A percentile compares a stretch with the other conserved stretches of the same genome.
Conservation (phyloP, 495 filamentous ascomycete species). For the Daldinia bambusicola region DNA sequence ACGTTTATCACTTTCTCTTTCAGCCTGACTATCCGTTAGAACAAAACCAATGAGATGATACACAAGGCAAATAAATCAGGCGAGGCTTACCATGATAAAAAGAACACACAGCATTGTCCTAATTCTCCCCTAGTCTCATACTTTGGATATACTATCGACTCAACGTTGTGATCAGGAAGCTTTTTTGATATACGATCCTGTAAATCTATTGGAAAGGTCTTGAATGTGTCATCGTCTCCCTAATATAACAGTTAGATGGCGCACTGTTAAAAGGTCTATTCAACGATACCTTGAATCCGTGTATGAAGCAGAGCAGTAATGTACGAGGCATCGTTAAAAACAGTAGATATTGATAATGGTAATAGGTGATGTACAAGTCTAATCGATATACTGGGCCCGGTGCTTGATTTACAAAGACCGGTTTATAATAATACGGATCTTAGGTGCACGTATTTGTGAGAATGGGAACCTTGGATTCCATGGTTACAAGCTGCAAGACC, state of each 20-base stretch:
- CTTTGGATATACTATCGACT: conserved; percentile 81
- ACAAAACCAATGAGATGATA: neutral
- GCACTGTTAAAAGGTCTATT: neutral
- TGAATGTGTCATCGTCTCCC: conserved; percentile 91
- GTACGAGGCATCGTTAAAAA: conserved; percentile 73
- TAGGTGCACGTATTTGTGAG: too few species aligned
- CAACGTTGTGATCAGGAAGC: conserved; percentile 76
- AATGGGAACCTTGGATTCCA: neutral
- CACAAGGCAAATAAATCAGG: neutral
- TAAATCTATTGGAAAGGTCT: conserved; percentile 77
- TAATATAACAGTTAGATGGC: conserved; percentile 46
- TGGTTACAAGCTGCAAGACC: conserved; percentile 9
- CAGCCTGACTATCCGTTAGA: conserved; percentile 66
- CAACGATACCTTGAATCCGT: conserved; percentile 85
- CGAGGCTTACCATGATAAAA: conserved; percentile 79
- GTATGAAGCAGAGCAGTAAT: conserved; percentile 86
- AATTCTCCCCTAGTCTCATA: conserved; percentile 93
- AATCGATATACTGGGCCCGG: neutral
- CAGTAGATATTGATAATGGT: neutral
- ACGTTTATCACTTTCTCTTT: conserved; percentile 91
- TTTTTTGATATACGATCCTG: conserved; percentile 71
- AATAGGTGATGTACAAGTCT: neutral
- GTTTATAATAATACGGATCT: neutral
- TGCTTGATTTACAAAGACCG: neutral
- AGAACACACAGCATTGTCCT: conserved; percentile 74